These are phyloP conservation scores for Exsudoporus floridanus DNA, from an alignment of 1,284 basidiomycete genomes.

Conservation along the genomic window DNA sequence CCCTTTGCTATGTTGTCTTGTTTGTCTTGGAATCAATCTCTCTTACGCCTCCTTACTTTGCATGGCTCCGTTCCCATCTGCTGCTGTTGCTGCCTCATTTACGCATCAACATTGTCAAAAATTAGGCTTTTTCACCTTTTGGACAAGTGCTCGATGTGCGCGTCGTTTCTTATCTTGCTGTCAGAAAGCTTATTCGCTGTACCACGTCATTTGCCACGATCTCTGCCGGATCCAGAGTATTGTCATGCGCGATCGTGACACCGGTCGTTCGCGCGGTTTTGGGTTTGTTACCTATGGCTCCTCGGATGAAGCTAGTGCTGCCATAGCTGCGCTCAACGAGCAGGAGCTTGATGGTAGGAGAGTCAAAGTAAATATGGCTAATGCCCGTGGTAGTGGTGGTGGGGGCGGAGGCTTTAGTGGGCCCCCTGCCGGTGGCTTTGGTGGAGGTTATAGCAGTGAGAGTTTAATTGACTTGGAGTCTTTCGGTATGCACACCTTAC, in stretches of 20 bases:
- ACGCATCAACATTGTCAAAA: constrained; percentile 25
- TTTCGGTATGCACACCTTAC: background rate
- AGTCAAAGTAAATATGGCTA: constrained; percentile 94
- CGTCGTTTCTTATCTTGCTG: constrained; percentile 42
- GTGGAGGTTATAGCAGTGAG: constrained; percentile 28
- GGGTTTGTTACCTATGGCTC: constrained; percentile 86
- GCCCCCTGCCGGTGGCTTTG: constrained; percentile 26
- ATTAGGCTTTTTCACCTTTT: constrained; percentile 70
- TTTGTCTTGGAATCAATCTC: constrained; percentile 29
- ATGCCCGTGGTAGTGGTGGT: constrained; percentile 67
- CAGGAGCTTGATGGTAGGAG: constrained; percentile 92
- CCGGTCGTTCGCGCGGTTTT: constrained; percentile 93
- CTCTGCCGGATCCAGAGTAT: constrained; percentile 60
- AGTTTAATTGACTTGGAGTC: background rate
- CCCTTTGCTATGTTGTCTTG: constrained; percentile 38
- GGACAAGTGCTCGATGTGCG: constrained; percentile 78
- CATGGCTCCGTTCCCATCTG: constrained; percentile 35
- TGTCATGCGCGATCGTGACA: constrained; percentile 98
- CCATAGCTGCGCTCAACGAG: constrained; percentile 83
- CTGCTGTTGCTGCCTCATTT: constrained; percentile 33
- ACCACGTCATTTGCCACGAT: constrained; percentile 6
- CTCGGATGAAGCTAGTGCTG: constrained; percentile 69
- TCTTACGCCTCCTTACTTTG: constrained; percentile 32
- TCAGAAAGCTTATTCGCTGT: constrained; percentile 25
- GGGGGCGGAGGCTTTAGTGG: constrained; percentile 28